These are phyloP conservation scores for Glomus cerebriforme DNA, from an alignment of 192 early-diverging fungal species.

Conservation along the genomic window DNA sequence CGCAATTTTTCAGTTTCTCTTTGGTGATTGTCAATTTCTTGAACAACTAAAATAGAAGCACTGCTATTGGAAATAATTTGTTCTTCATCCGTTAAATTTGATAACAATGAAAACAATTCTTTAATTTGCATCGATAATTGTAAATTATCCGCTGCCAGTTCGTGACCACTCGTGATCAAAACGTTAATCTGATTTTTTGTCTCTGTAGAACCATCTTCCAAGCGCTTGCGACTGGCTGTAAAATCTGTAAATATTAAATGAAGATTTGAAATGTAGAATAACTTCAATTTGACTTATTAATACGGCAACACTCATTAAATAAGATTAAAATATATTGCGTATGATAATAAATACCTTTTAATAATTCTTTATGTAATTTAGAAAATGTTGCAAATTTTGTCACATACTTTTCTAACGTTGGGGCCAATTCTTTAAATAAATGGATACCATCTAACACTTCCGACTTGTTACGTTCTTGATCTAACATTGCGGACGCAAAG, in stretches of 20 bases:
- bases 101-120: neutral
- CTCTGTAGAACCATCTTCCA: neutral
- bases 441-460: neutral
- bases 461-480: neutral
- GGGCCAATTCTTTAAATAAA: neutral
- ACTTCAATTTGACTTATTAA: neutral
- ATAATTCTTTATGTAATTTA: neutral
- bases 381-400: neutral
- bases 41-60: neutral
- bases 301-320: neutral
- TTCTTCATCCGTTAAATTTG: neutral
- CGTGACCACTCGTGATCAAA: neutral
- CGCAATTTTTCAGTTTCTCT: conserved; percentile 11
- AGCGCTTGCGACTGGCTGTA: neutral
- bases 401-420: neutral
- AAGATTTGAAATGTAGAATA: neutral
- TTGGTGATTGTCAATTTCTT: conserved; percentile 7
- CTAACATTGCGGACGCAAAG: neutral
- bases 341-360: neutral
- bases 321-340: neutral
- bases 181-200: neutral
- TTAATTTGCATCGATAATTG: conserved; percentile 15
- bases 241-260: neutral
- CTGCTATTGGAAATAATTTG: neutral
- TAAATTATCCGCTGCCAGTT: conserved; percentile 12